These are phyloP conservation scores for Nepenthes mirabilis DNA, from an alignment of 148 eudicot species.

Conservation along the genomic window DNA sequence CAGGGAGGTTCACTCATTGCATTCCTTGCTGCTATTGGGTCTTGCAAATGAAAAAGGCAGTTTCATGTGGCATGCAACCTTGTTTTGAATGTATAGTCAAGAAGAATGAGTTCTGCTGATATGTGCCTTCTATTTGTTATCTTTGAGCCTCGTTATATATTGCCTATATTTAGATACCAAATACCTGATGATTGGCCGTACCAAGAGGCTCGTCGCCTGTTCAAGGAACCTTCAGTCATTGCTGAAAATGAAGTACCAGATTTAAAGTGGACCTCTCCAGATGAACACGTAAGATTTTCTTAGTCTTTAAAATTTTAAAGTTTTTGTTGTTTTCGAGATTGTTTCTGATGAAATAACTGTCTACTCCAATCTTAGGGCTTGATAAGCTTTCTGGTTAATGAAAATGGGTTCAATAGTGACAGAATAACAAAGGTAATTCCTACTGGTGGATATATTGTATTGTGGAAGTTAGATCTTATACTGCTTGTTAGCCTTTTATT, in stretches of 20 bases:
- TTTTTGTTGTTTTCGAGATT: not conserved
- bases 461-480: not conserved
- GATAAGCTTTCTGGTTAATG: slow-evolving; percentile 72
- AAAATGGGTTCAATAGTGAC: slow-evolving; percentile 88
- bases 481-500: not conserved
- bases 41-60: too few species aligned
- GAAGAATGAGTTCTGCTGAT: not conserved
- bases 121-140: not conserved
- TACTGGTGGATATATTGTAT: not conserved
- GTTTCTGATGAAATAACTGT: not conserved
- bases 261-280: slow-evolving; percentile 80
- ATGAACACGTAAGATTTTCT: slow-evolving; percentile 60
- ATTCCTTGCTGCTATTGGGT: too few species aligned
- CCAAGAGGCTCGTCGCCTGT: slow-evolving; percentile 76
- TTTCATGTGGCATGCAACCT: not conserved
- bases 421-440: slow-evolving; percentile 64
- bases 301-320: not conserved
- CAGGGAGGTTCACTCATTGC: too few species aligned
- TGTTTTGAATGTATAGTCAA: not conserved
- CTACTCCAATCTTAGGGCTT: slow-evolving; percentile 46
- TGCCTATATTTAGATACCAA: slow-evolving; percentile 42
- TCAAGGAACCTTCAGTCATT: slow-evolving; percentile 71
- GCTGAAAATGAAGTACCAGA: slow-evolving; percentile 64
- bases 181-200: slow-evolving; percentile 96
- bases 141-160: not conserved